Percentiles rank a stretch among this genome's conserved stretches.
Conservation (phyloP, 768 basidiomycete genomes). For the Favolaschia claudopus region DNA sequence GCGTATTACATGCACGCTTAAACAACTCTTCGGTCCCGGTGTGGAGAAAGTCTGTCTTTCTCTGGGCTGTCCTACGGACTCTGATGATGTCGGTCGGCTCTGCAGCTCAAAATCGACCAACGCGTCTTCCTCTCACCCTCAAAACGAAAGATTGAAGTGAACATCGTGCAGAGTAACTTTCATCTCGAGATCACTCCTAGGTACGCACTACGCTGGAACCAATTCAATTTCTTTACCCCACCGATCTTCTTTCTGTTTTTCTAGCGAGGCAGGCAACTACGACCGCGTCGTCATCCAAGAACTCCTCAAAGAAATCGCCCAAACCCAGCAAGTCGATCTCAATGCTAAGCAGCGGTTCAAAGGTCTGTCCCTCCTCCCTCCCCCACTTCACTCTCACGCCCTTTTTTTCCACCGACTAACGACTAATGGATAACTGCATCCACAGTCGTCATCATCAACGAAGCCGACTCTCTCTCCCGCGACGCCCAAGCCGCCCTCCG, state of each 20-base stretch:
- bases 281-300: conserved; percentile 97
- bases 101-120: conserved; percentile 96
- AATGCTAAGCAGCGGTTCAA: conserved; percentile 97
- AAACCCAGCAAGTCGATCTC: conserved; percentile 97
- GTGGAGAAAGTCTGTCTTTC: conserved; percentile 82
- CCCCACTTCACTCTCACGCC: not conserved
- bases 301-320: conserved; percentile 96
- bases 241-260: not conserved
- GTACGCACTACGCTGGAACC: conserved; percentile 47
- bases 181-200: conserved; percentile 98
- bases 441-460: conserved; percentile 96
- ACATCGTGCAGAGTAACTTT: conserved; percentile 96
- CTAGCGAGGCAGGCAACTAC: conserved; percentile 94
- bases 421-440: not conserved
- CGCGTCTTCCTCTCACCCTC: conserved; percentile 94
- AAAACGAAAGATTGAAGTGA: conserved; percentile 93
- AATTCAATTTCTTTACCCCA: not conserved
- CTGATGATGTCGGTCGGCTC: not conserved
- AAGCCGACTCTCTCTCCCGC: conserved; percentile 92
- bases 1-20: conserved; percentile 86
- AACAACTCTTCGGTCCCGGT: conserved; percentile 89
- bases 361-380: conserved; percentile 55
- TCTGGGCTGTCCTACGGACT: not conserved
- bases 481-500: conserved; percentile 98
- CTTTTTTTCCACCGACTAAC: no score